These are phyloP conservation scores for Yarrowia deformans DNA, from an alignment of 805 yeast species.

Conservation along the genomic window DNA sequence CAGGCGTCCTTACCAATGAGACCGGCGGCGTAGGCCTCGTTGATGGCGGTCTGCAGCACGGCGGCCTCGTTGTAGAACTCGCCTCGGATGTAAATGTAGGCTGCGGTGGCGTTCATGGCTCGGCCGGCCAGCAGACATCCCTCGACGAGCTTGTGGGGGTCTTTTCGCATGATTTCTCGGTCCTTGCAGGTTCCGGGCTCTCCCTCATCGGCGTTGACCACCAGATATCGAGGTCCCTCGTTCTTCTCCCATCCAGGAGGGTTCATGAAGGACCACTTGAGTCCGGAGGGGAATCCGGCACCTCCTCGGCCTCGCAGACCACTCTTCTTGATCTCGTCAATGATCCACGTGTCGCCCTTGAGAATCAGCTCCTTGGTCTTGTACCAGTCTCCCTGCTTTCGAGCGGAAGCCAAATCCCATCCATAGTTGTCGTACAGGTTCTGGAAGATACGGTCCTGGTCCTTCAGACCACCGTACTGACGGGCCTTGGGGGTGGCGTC, in stretches of 20 bases:
- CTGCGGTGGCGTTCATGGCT: conserved; percentile 93
- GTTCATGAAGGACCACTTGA: conserved; percentile 93
- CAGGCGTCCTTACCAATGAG: conserved; percentile 84
- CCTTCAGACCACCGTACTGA: conserved; percentile 75
- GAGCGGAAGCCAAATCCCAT: conserved; percentile 73
- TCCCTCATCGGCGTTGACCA: conserved; percentile 93
- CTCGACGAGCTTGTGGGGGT: conserved; percentile 89
- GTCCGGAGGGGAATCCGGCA: conserved; percentile 91
- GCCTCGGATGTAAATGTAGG: conserved; percentile 89
- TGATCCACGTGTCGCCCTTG: conserved; percentile 90
- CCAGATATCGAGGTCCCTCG: conserved; percentile 85
- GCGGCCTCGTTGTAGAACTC: conserved; percentile 86
- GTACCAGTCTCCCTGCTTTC: conserved; percentile 89
- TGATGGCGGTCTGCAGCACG: conserved; percentile 77
- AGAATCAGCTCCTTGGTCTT: conserved; percentile 84
- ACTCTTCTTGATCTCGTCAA: conserved; percentile 82
- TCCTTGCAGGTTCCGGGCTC: conserved; percentile 96
- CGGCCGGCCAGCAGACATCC: conserved; percentile 91
- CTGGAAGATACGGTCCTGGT: conserved; percentile 87
- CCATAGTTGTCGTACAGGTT: conserved; percentile 80
- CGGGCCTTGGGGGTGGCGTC: conserved; percentile 46
- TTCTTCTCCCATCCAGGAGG: conserved; percentile 96
- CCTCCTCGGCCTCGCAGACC: conserved; percentile 94
- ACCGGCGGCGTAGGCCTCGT: conserved; percentile 85
- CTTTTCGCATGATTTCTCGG: conserved; percentile 88